Percentiles rank a stretch among this genome's conserved stretches.
Evolutionary conservation across 352 stramenopile genomes (phyloP).

Genomic region (Globisporangium spiculum): DNA sequence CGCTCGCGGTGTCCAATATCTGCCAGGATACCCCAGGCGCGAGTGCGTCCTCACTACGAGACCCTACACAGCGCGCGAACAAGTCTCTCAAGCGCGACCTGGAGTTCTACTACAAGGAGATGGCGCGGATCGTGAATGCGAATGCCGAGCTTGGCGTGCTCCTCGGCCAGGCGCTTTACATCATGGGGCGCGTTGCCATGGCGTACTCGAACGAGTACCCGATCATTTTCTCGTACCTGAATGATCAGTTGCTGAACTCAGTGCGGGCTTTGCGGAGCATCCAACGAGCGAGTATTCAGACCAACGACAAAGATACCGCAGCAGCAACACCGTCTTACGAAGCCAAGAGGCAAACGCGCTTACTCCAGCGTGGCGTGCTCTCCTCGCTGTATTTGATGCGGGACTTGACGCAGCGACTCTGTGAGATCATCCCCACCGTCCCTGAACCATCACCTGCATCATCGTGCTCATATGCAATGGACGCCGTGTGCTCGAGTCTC

Average conservation of each 20-base stretch:
- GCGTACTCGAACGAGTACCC: conserved; percentile 48
- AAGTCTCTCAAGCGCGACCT: conserved; percentile 61
- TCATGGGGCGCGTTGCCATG: conserved; percentile 43
- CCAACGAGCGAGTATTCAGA: not conserved
- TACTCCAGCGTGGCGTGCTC: conserved; percentile 31
- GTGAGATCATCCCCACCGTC: conserved; percentile 20
- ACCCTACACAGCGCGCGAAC: conserved; percentile 17
- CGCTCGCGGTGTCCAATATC: conserved; percentile 27
- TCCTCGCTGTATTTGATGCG: conserved; percentile 42
- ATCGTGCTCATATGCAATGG: conserved; percentile 18
- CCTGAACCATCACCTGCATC: conserved; percentile 5
- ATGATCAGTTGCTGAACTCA: conserved; percentile 31
- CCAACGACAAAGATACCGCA: not conserved
- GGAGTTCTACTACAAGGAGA: conserved; percentile 79
- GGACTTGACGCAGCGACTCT: conserved; percentile 36
- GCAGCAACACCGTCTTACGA: no score
- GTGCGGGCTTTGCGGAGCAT: conserved; percentile 20
- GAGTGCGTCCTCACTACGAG: not conserved
- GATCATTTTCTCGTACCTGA: conserved; percentile 47
- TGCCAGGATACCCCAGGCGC: conserved; percentile 20
- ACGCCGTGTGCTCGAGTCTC: conserved; percentile 36
- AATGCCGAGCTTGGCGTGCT: conserved; percentile 30
- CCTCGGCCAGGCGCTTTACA: conserved; percentile 41
- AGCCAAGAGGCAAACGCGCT: conserved; percentile 17
- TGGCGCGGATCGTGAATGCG: conserved; percentile 30